Evolutionary conservation across 2,329 filamentous ascomycete species (phyloP).

Genomic region (Penicillium sp.): DNA sequence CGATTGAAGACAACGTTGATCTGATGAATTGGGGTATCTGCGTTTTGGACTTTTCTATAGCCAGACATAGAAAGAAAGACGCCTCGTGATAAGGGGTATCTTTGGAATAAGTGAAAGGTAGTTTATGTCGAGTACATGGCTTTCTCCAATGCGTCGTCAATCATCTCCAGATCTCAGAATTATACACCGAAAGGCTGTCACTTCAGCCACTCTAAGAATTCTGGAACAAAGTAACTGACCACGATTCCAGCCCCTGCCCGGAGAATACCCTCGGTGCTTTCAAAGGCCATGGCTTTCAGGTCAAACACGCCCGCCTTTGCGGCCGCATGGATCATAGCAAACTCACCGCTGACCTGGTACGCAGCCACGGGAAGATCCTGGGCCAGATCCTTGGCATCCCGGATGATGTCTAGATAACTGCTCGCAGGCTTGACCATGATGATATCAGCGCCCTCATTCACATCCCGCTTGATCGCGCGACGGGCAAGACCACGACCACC

Average conservation of each 20-base stretch:
- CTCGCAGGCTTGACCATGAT: slow-evolving; percentile 99
- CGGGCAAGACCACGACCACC: slow-evolving; percentile 87
- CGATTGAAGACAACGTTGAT: not conserved
- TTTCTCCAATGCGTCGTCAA: not conserved
- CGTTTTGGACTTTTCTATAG: not conserved
- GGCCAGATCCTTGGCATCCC: slow-evolving; percentile 90
- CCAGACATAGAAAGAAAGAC: not conserved
- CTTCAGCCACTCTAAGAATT: slow-evolving; percentile 58
- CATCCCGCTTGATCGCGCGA: slow-evolving; percentile 83
- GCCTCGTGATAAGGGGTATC: not conserved
- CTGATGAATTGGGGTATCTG: not conserved
- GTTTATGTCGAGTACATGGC: not conserved
- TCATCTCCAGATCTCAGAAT: not conserved
- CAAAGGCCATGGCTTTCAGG: slow-evolving; percentile 88
- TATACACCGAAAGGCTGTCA: not conserved
- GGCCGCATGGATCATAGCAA: slow-evolving; percentile 93
- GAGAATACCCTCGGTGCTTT: slow-evolving; percentile 88
- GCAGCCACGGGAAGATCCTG: slow-evolving; percentile 88
- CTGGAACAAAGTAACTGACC: slow-evolving; percentile 89
- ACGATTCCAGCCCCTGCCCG: slow-evolving; percentile 90
- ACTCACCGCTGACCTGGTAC: slow-evolving; percentile 96
- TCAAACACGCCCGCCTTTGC: slow-evolving; percentile 97
- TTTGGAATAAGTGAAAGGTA: not conserved
- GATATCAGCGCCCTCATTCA: slow-evolving; percentile 89
- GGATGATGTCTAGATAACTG: slow-evolving; percentile 95